A percentile compares a stretch with the other conserved stretches of the same genome.
phyloP scores from a whole-genome alignment of 2,329 filamentous ascomycete species.

The Pseudogymnoascus sp. region DNA sequence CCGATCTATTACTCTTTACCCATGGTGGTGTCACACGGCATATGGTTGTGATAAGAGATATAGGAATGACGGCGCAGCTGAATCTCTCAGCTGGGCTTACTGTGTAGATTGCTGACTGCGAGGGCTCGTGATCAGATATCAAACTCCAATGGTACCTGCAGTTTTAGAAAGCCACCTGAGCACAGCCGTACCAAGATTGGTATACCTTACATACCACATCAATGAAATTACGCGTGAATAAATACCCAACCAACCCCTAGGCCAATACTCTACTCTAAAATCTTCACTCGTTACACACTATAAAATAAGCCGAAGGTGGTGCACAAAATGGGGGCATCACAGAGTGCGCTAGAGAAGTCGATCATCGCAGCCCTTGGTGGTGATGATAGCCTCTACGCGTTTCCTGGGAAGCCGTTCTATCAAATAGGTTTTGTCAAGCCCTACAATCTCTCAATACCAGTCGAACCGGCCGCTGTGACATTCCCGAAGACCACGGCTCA shows the following conservation, averaged over 20 bases:
- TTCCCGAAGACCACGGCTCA: constrained; percentile 25
- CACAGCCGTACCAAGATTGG: background rate
- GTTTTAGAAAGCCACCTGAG: background rate
- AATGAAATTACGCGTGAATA: background rate
- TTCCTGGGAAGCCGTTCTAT: constrained; percentile 17
- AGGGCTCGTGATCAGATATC: too few species aligned
- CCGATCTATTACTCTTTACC: too few species aligned
- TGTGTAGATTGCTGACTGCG: too few species aligned
- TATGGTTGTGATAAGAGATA: too few species aligned
- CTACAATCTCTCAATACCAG: constrained; percentile 18
- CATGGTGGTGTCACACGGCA: too few species aligned
- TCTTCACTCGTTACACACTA: background rate
- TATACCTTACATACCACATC: background rate
- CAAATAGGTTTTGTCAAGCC: constrained; percentile 15
- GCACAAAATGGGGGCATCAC: background rate
- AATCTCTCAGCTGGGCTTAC: too few species aligned
- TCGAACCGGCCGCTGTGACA: constrained; percentile 19
- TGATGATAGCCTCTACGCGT: constrained; percentile 17
- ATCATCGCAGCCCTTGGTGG: constrained; percentile 12
- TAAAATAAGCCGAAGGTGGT: background rate
- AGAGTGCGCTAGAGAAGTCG: background rate
- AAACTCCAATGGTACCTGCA: too few species aligned
- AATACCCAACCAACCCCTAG: background rate
- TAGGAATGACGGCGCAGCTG: too few species aligned
- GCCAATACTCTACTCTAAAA: background rate